Evolutionary conservation across 139 green algal genomes (phyloP).

Genomic region (Eudorina sp.): DNA sequence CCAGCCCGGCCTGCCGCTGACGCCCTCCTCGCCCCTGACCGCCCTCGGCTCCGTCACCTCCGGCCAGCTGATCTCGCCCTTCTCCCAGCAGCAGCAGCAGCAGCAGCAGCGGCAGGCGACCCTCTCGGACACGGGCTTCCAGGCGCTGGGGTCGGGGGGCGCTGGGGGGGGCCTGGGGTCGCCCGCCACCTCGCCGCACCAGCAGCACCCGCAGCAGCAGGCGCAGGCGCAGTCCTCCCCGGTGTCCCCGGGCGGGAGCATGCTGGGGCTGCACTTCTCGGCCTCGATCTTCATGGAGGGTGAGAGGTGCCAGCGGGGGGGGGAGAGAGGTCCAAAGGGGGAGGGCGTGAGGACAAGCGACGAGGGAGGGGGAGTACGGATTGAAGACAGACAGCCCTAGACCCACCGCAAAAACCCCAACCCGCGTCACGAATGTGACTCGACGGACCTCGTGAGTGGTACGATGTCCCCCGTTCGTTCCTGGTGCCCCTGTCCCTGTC

Average conservation of each 20-base stretch:
- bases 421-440: no score
- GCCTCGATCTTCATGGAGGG: conserved; percentile 16
- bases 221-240: not conserved
- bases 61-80: not conserved
- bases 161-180: not conserved
- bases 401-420: no score
- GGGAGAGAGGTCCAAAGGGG: no score
- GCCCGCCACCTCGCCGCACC: not conserved
- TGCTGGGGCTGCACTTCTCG: conserved; percentile 32
- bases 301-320: not conserved
- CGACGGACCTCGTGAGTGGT: no score
- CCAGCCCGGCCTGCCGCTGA: not conserved
- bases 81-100: not conserved
- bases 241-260: not conserved
- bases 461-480: no score
- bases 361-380: no score
- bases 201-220: not conserved
- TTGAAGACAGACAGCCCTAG: no score
- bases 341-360: no score
- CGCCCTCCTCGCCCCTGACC: not conserved
- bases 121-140: not conserved
- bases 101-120: not conserved
- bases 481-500: no score
- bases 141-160: not conserved
- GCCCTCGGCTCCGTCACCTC: not conserved